Percentiles rank a stretch among this genome's conserved stretches.
Conservation (phyloP, 2,329 filamentous ascomycete genomes). For the Cladosporium austrohemisphaericum region DNA sequence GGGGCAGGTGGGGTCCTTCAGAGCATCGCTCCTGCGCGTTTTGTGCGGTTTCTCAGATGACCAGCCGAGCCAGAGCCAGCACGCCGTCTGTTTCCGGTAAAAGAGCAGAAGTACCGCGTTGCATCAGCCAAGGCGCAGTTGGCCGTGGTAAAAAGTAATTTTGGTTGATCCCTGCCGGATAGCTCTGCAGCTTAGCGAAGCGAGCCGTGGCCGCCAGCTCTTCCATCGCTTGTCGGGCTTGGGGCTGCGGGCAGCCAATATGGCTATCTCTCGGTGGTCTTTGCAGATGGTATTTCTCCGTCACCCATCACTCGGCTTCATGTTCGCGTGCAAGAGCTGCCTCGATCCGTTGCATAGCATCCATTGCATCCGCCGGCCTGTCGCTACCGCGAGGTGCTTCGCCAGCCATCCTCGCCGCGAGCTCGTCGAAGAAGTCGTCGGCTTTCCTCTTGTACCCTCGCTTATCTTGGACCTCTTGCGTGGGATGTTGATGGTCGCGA, state of each 20-base stretch:
- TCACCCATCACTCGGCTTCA: conserved; percentile 5
- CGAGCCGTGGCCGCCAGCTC: neutral
- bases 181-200: neutral
- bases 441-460: conserved; percentile 57
- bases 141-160: conserved; percentile 5
- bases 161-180: neutral
- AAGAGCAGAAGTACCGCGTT: conserved; percentile 10
- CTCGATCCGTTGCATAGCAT: conserved; percentile 19
- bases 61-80: too few species aligned
- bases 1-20: too few species aligned
- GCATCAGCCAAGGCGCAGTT: conserved; percentile 11
- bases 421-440: conserved; percentile 65
- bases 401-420: conserved; percentile 39
- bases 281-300: neutral
- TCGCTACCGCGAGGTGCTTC: neutral
- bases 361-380: conserved; percentile 13
- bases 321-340: conserved; percentile 17
- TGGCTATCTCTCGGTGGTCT: conserved; percentile 1
- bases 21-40: too few species aligned
- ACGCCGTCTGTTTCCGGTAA: conserved; percentile 8
- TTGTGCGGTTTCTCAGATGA: conserved; percentile 5
- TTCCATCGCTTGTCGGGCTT: neutral
- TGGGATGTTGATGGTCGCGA: conserved; percentile 17
- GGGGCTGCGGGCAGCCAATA: neutral
- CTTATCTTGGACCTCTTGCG: conserved; percentile 1